Evolutionary conservation across 163 green algal genomes (phyloP).

Genomic region (Chlorella variabilis): DNA sequence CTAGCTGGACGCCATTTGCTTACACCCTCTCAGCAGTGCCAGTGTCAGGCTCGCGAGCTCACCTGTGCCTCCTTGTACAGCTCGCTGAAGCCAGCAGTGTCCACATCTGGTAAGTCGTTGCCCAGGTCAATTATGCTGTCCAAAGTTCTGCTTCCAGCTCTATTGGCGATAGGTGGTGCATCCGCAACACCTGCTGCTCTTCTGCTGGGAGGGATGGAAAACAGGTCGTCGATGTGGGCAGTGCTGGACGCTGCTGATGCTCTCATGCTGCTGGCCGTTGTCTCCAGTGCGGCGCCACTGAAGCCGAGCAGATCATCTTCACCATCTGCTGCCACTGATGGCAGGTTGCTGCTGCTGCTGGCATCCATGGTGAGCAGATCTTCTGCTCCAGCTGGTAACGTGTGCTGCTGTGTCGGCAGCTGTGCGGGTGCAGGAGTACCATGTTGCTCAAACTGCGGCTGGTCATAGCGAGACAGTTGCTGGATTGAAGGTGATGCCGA

Average conservation of each 20-base stretch:
- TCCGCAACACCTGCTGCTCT: not conserved
- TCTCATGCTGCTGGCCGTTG: not conserved
- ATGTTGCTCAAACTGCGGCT: not conserved
- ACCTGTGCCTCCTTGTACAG: constrained; percentile 36
- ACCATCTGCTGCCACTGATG: constrained; percentile 5
- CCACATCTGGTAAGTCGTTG: constrained; percentile 34
- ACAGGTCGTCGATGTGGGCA: constrained; percentile 44
- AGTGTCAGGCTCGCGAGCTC: too few species aligned
- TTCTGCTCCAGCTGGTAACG: not conserved
- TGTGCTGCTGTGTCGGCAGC: constrained; percentile 8
- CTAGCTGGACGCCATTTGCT: too few species aligned
- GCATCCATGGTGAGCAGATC: constrained; percentile 55
- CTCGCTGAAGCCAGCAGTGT: constrained; percentile 25
- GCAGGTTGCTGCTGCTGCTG: not conserved
- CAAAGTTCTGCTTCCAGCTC: not conserved
- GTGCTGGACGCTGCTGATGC: constrained; percentile 2
- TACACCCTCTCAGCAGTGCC: too few species aligned
- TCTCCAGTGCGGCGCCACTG: not conserved
- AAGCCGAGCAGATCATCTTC: constrained; percentile 54
- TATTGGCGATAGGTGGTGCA: too few species aligned
- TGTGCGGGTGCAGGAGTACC: not conserved
- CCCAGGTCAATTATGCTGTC: constrained; percentile 49
- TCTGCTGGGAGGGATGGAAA: constrained; percentile 17
- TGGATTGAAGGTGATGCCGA: not conserved
- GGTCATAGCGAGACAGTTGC: not conserved